Evolutionary conservation across 257 asterid species (phyloP).

Genomic region (Perilla frutescens): DNA sequence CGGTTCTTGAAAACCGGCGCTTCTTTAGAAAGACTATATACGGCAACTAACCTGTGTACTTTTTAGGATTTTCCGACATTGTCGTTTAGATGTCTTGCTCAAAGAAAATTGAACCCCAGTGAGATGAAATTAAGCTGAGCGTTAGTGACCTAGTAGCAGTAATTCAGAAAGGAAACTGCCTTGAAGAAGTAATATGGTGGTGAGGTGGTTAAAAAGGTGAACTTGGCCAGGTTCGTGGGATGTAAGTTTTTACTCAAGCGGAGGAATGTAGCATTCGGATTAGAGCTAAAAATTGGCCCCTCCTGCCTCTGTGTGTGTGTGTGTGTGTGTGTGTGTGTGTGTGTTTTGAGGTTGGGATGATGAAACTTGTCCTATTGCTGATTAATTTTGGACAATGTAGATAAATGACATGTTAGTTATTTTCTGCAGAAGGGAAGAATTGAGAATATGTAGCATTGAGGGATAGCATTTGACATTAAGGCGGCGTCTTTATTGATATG

Average conservation of each 20-base stretch:
- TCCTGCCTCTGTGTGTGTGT: neutral
- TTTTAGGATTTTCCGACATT: neutral
- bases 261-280: neutral
- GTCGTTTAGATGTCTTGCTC: constrained; percentile 5
- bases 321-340: neutral
- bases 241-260: neutral
- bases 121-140: neutral
- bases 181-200: neutral
- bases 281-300: neutral
- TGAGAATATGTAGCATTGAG: neutral
- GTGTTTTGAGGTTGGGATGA: neutral
- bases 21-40: neutral
- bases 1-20: neutral
- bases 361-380: neutral
- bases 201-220: neutral
- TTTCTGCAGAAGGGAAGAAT: constrained; percentile 7
- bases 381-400: constrained; percentile 6
- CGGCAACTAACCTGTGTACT: neutral
- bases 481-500: constrained; percentile 7
- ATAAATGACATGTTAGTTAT: neutral
- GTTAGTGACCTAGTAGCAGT: neutral
- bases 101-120: neutral
- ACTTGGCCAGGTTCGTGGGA: constrained; percentile 1
- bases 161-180: constrained; percentile 1
- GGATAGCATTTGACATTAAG: neutral